These are phyloP conservation scores for Pisolithus microcarpus DNA, from an alignment of 768 basidiomycete genomes.

Conservation along the genomic window DNA sequence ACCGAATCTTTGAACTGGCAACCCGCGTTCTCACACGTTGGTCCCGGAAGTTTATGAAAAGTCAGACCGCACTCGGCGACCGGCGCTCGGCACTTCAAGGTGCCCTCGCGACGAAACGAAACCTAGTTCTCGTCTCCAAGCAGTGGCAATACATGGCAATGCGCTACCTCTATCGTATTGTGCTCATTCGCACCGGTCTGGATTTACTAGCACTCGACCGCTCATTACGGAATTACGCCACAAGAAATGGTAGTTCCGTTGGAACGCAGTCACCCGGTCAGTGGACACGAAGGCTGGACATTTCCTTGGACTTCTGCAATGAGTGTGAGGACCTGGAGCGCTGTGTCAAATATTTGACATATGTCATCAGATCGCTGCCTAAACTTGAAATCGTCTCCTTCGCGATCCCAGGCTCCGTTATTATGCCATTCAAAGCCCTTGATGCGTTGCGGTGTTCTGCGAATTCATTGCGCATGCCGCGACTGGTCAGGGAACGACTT, in stretches of 20 bases:
- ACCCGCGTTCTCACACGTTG: too few species aligned
- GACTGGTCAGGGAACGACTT: conserved; percentile 7
- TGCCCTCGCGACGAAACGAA: conserved; percentile 18
- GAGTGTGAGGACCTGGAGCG: neutral
- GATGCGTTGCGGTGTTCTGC: conserved; percentile 13
- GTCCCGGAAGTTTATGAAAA: too few species aligned
- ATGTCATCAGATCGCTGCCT: conserved; percentile 12
- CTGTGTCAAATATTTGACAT: conserved; percentile 1
- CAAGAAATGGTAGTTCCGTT: conserved; percentile 5
- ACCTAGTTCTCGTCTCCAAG: conserved; percentile 24
- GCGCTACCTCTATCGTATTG: conserved; percentile 17
- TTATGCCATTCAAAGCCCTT: conserved; percentile 5
- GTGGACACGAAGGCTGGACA: conserved; percentile 18
- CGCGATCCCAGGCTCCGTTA: neutral
- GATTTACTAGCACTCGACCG: conserved; percentile 15
- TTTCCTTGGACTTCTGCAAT: conserved; percentile 12
- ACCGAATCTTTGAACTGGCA: too few species aligned
- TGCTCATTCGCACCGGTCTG: conserved; percentile 13
- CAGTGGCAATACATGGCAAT: conserved; percentile 22
- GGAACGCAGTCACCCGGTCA: conserved; percentile 12
- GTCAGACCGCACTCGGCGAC: too few species aligned
- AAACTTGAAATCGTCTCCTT: conserved; percentile 18
- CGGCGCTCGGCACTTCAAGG: conserved; percentile 4
- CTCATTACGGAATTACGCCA: conserved; percentile 7
- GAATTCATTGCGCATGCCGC: conserved; percentile 14